Base-by-base conservation (phyloP, 225 moss, liverwort and hornwort genomes). In the Takakia lepidozioides region DNA sequence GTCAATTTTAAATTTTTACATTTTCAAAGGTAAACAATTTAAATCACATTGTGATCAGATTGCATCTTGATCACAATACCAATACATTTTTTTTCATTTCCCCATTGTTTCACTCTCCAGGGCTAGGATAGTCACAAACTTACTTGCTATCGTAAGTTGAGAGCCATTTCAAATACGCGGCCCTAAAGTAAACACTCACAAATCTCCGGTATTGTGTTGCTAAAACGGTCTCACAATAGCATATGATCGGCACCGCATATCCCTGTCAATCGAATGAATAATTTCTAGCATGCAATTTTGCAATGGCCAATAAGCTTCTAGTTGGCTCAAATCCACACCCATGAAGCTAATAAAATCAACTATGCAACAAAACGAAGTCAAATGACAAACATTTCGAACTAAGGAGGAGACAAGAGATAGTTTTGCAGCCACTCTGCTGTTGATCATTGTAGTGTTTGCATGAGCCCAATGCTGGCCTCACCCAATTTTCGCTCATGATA, bases 361-460 rank as follows among this genome's bases (percentile, higher is more conserved):
- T n/a, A n/a, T n/a, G n/a, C n/a, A n/a, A n/a, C n/a, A n/a, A n/a
- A n/a, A n/a, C n/a, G n/a, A n/a, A n/a, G n/a, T n/a, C 43, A 25
- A 2, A 11, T 5, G 3, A 7, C 3, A 41, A 27, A 48, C 49
- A 16, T 17, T 15, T 43, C 37, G 10, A 26, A 43, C 52, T 57
- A 29, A 29, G 47, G 51, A 28, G 20, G 19, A 64, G 20, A 46
- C 10, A 19, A 9, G 11, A 36, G 47, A 66, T 8, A 89, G 84
- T 62, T 85, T 50, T 87, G 83, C 23, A 98, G 91, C 98, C 98
- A 98, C 55, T 91, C 91, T 19, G 98, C 98, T 47, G 98, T 98
- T 19, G 98, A 91, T n/a, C n/a, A n/a, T 58, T 87, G 87, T 55
- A 98, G 85, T 23, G 87, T 91, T 78, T 98, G 98, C 98, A 98